Evolutionary conservation across 176 grass and related monocot genomes (phyloP).

Genomic region (Microstegium vimineum): DNA sequence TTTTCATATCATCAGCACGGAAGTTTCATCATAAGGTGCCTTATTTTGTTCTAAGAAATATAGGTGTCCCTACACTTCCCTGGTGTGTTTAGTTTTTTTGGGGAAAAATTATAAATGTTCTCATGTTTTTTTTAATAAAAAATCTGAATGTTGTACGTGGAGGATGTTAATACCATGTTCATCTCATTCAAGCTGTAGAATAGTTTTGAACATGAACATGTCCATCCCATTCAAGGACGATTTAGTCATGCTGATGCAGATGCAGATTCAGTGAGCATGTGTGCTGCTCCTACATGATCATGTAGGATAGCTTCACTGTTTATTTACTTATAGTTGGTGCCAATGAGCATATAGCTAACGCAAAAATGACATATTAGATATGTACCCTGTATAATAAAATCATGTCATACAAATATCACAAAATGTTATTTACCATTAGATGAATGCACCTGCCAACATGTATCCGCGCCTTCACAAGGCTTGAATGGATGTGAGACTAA

Average conservation of each 20-base stretch:
- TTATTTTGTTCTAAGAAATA: not conserved
- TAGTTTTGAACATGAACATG: not conserved
- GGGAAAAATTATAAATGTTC: not conserved
- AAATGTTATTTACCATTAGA: not conserved
- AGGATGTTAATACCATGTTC: not conserved
- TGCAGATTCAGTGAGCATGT: not conserved
- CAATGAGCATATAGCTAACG: not conserved
- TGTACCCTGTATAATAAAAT: not conserved
- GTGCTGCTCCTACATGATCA: not conserved
- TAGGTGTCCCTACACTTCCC: not conserved
- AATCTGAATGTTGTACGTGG: not conserved
- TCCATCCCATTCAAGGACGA: not conserved
- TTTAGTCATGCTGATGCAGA: not conserved
- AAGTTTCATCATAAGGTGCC: constrained; percentile 63
- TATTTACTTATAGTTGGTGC: not conserved
- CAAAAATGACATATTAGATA: not conserved
- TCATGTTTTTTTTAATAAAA: not conserved
- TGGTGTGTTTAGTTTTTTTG: not conserved
- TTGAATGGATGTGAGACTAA: not conserved
- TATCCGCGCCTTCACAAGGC: not conserved
- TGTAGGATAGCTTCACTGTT: not conserved
- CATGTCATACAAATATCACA: not conserved
- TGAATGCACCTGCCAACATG: not conserved
- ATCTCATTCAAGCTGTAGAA: not conserved
- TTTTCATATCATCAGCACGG: constrained; percentile 45